Evolutionary conservation across 495 filamentous ascomycete species (phyloP), one percentile per base, ranked within the genome.

Genomic region (Neurospora sp.): DNA sequence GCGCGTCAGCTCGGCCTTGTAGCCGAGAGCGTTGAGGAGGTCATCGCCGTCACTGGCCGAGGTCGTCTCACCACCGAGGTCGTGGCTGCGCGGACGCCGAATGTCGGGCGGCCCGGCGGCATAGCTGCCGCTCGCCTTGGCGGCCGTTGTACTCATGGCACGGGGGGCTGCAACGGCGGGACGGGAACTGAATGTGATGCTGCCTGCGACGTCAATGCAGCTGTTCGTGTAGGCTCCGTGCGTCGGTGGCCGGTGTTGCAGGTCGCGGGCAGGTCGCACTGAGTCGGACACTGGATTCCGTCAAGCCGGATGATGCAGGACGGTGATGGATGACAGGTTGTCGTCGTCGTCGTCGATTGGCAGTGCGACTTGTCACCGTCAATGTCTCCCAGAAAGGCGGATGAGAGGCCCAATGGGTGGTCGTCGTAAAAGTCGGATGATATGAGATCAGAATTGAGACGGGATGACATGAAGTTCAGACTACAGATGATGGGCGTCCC

Each of bases 21-120:
- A 88, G 31, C 86, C 86, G 72, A 88, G 82, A 69, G 84, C 83
- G 41, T 81, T 82, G 72, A 88, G 82, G 71, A 87, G 69, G 73
- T 84, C 81, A 76, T 88, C 86, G 69, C 85, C 86, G 44, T 76
- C 75, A 27, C 54, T 62, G 27, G 54, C 54, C 5, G 54, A 62
- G 6, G 54, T 2, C 12, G 23, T 31, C 23, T 62, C 54, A 35
- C 54, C 54, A 35, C 27, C 14, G 54, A 35, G 54, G 5, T 62
- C 54, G 54, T 16, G 54, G 54, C 54, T 62, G 23, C 54, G 54
- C 27, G 54, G 54, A 7, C 54, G 54, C 6, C 31, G 27, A 16
- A 18, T 16, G 27, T 62, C 12, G 54, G 54, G 23, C 27, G 54
- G 54, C 12, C 54, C 27, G 54, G 48, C 54, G 54, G 23, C 54